Percentiles rank a stretch among this genome's conserved stretches.
Conservation (phyloP, 441 rosid species). For the Gossypium schwendimanii region DNA sequence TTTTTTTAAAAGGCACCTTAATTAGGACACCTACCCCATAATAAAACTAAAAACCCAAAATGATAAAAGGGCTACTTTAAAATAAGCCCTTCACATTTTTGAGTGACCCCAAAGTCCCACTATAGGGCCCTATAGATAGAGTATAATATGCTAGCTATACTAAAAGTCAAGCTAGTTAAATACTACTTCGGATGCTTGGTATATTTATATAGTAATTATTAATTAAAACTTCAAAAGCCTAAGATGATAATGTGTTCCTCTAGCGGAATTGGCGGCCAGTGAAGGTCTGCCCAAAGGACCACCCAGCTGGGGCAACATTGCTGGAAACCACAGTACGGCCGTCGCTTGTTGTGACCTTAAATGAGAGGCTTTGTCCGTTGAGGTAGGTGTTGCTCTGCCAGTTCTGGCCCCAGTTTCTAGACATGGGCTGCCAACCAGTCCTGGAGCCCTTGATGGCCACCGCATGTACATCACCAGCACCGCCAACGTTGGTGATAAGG, state of each 20-base stretch:
- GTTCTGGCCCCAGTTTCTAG: slow-evolving; percentile 77
- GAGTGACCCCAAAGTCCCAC: slow-evolving; percentile 8
- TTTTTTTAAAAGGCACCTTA: neutral
- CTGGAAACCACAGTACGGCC: slow-evolving; percentile 43
- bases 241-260: neutral
- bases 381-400: slow-evolving; percentile 69
- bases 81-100: slow-evolving; percentile 28
- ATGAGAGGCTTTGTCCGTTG: slow-evolving; percentile 64
- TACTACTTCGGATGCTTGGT: neutral
- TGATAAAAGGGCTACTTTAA: slow-evolving; percentile 23
- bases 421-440: slow-evolving; percentile 62
- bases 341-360: slow-evolving; percentile 59
- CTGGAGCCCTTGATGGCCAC: slow-evolving; percentile 56
- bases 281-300: slow-evolving; percentile 76
- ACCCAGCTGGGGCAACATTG: slow-evolving; percentile 49
- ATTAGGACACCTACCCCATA: neutral
- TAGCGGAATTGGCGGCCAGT: slow-evolving; percentile 70
- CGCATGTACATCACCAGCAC: slow-evolving; percentile 59
- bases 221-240: neutral
- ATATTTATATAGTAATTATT: neutral
- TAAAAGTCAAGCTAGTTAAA: slow-evolving; percentile 13
- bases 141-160: slow-evolving; percentile 7
- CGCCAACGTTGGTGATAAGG: slow-evolving; percentile 65
- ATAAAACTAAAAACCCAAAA: slow-evolving; percentile 16
- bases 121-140: neutral